Base-by-base conservation (phyloP, 2,329 filamentous ascomycete species). In the Laburnicola sp. region DNA sequence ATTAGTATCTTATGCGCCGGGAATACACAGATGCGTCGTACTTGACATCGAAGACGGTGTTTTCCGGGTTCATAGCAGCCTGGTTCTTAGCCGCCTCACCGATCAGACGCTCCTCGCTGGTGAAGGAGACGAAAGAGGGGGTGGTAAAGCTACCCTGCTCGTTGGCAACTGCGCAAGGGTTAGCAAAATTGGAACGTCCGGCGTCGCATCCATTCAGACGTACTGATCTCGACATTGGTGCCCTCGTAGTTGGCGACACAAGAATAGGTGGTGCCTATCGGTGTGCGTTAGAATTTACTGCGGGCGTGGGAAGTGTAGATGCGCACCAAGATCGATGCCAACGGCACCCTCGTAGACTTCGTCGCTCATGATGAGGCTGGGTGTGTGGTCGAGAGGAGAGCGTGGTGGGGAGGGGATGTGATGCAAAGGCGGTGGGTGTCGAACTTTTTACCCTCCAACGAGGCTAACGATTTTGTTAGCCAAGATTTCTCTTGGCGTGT, bases 11-110 rank as follows among this genome's bases (percentile, higher is more conserved):
- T 25, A 25, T 23, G 4, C 39, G 10, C 34, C 36, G 45, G 21
- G 30, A 38, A 6, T 21, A 28, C 50, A 11, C 34, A 48, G 25
- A 3, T 34, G 23, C n/a, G 25, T 80, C n/a, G 54, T 78, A 94
- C 91, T 97, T 99, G 86, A 96, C 89, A 80, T 99, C 94, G 82
- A 97, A 99, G 80, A 99, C 85, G 69, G 94, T 99, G 84, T 97
- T 97, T 75, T 79, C 79, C 60, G 94, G 94, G 89, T 99, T 99
- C 91, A 97, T 96, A 73, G 94, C 93, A 75, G 93, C 94, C 86
- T 97, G 92, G 85, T 99, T 99, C 89, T 97, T 99, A 75, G 94
- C 94, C 57, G 94, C 93, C 85, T 97, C 94, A 83, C 94, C 94
- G 74, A 97, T 97, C 81, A 99, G 82, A 79, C 94, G 92, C 85